A percentile compares a stretch with the other conserved stretches of the same genome.
Evolutionary conservation across 805 yeast genomes (phyloP).

Genomic region (Candida boleticola): DNA sequence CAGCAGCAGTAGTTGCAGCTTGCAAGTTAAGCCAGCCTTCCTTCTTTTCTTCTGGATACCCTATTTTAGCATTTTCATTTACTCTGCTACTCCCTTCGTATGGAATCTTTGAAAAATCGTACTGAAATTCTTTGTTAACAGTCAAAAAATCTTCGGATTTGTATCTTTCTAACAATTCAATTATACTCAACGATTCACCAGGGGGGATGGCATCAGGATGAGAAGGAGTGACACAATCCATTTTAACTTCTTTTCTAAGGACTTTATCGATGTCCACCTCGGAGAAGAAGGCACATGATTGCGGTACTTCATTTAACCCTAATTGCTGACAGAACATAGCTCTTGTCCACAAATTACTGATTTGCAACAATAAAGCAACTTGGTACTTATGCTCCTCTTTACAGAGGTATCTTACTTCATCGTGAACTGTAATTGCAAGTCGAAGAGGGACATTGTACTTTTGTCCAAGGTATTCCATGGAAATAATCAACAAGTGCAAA

Average conservation of each 20-base stretch:
- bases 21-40: not conserved
- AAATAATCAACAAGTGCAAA: slow-evolving; percentile 74
- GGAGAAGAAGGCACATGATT: slow-evolving; percentile 92
- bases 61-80: not conserved
- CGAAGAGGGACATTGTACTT: slow-evolving; percentile 71
- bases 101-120: slow-evolving; percentile 7
- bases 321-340: slow-evolving; percentile 92
- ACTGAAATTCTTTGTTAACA: slow-evolving; percentile 8
- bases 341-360: slow-evolving; percentile 92
- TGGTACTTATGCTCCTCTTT: slow-evolving; percentile 70
- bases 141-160: slow-evolving; percentile 14
- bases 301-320: slow-evolving; percentile 88
- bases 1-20: not conserved
- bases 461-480: slow-evolving; percentile 80
- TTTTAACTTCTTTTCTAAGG: slow-evolving; percentile 86
- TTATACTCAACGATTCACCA: slow-evolving; percentile 76
- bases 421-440: slow-evolving; percentile 86
- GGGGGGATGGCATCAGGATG: slow-evolving; percentile 66
- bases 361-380: slow-evolving; percentile 80
- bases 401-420: slow-evolving; percentile 82
- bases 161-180: slow-evolving; percentile 44
- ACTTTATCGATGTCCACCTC: slow-evolving; percentile 89
- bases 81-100: no score
- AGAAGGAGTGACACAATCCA: slow-evolving; percentile 91
- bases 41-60: not conserved